These are phyloP conservation scores for Westerdykella sp. DNA, from an alignment of 2,329 filamentous ascomycete species.

Conservation along the genomic window DNA sequence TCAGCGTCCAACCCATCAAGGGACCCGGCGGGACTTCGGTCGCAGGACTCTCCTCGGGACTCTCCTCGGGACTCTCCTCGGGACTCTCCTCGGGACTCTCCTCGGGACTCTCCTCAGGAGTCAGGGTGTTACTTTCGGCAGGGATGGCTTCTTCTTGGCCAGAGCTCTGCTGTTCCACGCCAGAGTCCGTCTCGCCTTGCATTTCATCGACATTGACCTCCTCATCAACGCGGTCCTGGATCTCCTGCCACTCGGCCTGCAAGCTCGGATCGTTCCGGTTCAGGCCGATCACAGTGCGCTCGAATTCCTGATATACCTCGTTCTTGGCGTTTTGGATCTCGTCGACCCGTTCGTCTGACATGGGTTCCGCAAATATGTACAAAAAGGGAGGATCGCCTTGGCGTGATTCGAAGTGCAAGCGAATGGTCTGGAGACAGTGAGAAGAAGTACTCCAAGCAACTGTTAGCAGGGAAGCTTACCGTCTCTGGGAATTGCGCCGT, in stretches of 20 bases:
- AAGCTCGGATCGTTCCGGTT: constrained; percentile 22
- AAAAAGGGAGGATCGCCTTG: constrained; percentile 56
- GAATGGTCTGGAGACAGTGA: constrained; percentile 51
- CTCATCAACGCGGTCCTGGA: constrained; percentile 29
- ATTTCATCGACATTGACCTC: constrained; percentile 24
- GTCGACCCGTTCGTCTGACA: constrained; percentile 65
- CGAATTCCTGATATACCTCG: constrained; percentile 61
- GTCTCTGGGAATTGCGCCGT: constrained; percentile 67
- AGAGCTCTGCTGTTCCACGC: constrained; percentile 9
- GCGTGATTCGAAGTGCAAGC: constrained; percentile 67
- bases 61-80: neutral
- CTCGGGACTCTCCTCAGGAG: constrained; percentile 1
- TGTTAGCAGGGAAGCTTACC: constrained; percentile 22
- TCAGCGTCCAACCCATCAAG: constrained; percentile 65
- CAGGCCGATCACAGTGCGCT: constrained; percentile 53
- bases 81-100: neutral
- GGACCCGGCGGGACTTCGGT: constrained; percentile 14
- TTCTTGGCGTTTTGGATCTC: constrained; percentile 64
- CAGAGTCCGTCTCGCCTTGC: constrained; percentile 11
- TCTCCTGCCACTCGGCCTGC: constrained; percentile 26
- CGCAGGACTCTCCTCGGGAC: neutral
- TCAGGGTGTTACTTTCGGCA: neutral
- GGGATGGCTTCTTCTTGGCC: constrained; percentile 10
- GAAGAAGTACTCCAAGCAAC: neutral
- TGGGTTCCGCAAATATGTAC: constrained; percentile 86